These are phyloP conservation scores for Botrytis sinoallii DNA, from an alignment of 2,329 filamentous ascomycete genomes.

Conservation along the genomic window DNA sequence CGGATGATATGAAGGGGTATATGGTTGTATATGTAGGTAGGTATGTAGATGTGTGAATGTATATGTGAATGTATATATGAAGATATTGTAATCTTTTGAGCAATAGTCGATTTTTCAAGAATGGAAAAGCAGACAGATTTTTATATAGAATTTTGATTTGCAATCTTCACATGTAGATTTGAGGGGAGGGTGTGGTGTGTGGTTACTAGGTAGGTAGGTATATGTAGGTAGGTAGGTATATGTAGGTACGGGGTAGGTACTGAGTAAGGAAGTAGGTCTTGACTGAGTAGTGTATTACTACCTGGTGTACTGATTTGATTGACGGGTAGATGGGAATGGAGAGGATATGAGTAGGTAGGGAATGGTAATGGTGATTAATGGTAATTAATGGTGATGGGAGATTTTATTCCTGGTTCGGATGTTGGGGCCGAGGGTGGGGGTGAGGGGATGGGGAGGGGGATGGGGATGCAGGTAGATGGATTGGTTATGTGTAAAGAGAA, in stretches of 20 bases:
- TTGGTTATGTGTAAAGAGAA: background rate
- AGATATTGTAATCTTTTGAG: too few species aligned
- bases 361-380: too few species aligned
- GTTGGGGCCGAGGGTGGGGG: slow-evolving; percentile 1
- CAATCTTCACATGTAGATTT: too few species aligned
- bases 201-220: too few species aligned
- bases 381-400: background rate
- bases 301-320: background rate
- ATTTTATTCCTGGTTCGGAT: background rate
- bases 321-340: background rate
- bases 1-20: background rate
- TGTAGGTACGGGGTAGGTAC: too few species aligned
- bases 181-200: too few species aligned
- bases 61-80: background rate
- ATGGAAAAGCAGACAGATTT: background rate
- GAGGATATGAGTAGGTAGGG: too few species aligned
- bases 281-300: background rate
- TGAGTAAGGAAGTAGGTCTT: too few species aligned
- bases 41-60: too few species aligned
- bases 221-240: too few species aligned
- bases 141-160: too few species aligned
- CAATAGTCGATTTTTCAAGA: background rate
- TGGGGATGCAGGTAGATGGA: background rate
- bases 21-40: too few species aligned
- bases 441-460: background rate